A percentile compares a stretch with the other conserved stretches of the same genome.
Evolutionary conservation across 2,329 filamentous ascomycete species (phyloP).

Genomic region (Neopestalotiopsis sp.): DNA sequence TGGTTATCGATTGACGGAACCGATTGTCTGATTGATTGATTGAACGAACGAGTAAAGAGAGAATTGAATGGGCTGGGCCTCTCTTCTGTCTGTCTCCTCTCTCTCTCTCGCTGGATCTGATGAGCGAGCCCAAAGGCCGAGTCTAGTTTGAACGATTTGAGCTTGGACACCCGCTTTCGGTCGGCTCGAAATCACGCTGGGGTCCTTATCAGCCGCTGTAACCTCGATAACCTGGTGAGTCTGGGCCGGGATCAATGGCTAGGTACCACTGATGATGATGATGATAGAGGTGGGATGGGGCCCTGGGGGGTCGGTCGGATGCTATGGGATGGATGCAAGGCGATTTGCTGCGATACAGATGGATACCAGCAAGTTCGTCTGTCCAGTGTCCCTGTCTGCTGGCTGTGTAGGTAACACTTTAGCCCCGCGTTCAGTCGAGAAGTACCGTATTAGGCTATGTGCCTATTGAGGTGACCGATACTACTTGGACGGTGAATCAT

Average conservation of each 20-base stretch:
- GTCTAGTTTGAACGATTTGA: background rate
- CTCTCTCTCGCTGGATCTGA: background rate
- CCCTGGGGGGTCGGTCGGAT: too few species aligned
- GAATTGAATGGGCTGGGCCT: background rate
- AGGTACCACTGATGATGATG: background rate
- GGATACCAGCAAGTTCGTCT: too few species aligned
- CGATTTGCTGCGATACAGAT: too few species aligned
- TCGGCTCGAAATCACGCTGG: background rate
- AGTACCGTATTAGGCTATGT: too few species aligned
- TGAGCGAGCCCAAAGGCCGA: constrained; percentile 6
- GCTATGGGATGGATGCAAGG: too few species aligned
- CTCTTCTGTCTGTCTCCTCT: background rate
- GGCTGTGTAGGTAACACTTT: too few species aligned
- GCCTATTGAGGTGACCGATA: too few species aligned
- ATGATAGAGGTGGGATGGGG: background rate
- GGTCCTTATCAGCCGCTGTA: constrained; percentile 1
- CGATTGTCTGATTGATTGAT: background rate
- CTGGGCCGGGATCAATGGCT: background rate
- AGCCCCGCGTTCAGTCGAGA: too few species aligned
- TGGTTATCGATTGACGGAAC: background rate
- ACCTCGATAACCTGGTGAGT: background rate
- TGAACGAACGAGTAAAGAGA: background rate
- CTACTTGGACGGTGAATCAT: background rate
- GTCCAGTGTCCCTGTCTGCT: too few species aligned
- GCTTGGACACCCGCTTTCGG: constrained; percentile 5